phyloP scores from a whole-genome alignment of 805 yeast genomes.

The Schizosaccharomyces lindneri region DNA sequence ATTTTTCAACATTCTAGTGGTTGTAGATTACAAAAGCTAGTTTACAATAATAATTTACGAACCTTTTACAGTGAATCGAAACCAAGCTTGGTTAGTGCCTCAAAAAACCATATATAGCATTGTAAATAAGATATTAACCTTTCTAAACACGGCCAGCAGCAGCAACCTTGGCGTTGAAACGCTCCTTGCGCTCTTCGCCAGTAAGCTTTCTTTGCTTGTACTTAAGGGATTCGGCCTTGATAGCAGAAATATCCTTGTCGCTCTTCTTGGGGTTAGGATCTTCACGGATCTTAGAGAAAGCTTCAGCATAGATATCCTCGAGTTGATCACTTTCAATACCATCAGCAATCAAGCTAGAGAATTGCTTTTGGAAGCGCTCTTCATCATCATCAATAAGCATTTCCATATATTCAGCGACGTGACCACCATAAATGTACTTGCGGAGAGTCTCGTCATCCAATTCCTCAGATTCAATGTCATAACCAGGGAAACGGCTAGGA shows the following conservation, averaged over 20 bases:
- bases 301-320: slow-evolving; percentile 80
- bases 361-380: slow-evolving; percentile 90
- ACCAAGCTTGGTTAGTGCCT: too few species aligned
- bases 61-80: too few species aligned
- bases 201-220: slow-evolving; percentile 73
- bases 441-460: slow-evolving; percentile 89
- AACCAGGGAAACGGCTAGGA: slow-evolving; percentile 99
- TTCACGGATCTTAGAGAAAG: slow-evolving; percentile 87
- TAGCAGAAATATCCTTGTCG: slow-evolving; percentile 77
- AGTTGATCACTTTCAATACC: slow-evolving; percentile 90
- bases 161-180: slow-evolving; percentile 72
- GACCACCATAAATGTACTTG: slow-evolving; percentile 99
- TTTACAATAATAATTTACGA: too few species aligned
- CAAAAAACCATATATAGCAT: too few species aligned
- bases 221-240: slow-evolving; percentile 81
- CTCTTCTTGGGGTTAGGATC: slow-evolving; percentile 87
- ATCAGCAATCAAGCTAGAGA: slow-evolving; percentile 89
- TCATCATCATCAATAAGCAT: slow-evolving; percentile 99
- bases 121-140: neutral
- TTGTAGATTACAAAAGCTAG: too few species aligned
- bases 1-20: too few species aligned
- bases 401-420: slow-evolving; percentile 99
- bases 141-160: neutral
- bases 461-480: slow-evolving; percentile 96
- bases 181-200: slow-evolving; percentile 72